Conservation (phyloP, 2,329 filamentous ascomycete species). For the Lachnellula occidentalis region DNA sequence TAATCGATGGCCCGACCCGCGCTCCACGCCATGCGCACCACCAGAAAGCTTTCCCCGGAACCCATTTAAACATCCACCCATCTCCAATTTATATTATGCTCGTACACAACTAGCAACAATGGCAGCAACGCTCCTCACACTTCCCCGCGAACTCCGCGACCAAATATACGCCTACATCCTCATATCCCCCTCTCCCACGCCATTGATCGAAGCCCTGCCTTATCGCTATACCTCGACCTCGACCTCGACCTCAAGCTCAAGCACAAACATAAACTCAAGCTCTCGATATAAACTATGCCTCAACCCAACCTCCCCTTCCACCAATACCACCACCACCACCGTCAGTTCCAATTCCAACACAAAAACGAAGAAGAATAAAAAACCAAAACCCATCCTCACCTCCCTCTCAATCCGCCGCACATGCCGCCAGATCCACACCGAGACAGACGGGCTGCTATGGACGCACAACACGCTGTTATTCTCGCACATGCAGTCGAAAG, state of each 20-base stretch:
- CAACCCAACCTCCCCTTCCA: neutral
- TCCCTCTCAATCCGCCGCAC: neutral
- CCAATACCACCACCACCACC: neutral
- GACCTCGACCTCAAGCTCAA: neutral
- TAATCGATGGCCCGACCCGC: no score
- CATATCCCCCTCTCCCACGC: conserved; percentile 2
- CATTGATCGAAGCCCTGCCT: conserved; percentile 2
- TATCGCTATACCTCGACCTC: neutral
- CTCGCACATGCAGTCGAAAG: conserved; percentile 5
- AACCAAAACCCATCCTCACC: neutral
- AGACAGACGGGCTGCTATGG: neutral
- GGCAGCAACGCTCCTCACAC: conserved; percentile 12
- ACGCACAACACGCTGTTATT: neutral
- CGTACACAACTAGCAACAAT: neutral
- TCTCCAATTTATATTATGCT: no score
- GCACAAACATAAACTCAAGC: neutral
- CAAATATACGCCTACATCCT: conserved; percentile 16
- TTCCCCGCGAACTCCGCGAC: conserved; percentile 21
- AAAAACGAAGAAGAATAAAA: no score
- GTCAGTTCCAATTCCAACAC: no score
- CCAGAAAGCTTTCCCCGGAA: no score
- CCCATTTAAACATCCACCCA: no score
- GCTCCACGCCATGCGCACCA: no score
- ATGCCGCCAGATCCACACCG: neutral
- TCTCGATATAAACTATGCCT: neutral